Conservation (phyloP, 164 flowering plant species). For the Nelumbo lutea region DNA sequence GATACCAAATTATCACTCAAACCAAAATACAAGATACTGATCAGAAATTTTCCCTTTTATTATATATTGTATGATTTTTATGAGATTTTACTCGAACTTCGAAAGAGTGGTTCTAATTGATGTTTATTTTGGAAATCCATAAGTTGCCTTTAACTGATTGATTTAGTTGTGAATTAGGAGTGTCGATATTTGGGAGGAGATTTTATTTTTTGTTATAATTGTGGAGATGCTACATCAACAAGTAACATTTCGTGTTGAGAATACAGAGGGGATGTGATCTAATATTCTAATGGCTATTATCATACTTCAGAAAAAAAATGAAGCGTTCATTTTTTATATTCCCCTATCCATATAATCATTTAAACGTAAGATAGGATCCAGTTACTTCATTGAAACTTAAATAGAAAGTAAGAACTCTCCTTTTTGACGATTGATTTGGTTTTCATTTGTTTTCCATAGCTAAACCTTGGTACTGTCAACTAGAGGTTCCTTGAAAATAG, state of each 20-base stretch:
- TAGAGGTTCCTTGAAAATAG: neutral
- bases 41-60: too few relatives aligned
- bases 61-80: neutral
- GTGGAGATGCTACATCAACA: constrained; percentile 3
- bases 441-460: too few relatives aligned
- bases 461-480: too few relatives aligned
- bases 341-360: too few relatives aligned
- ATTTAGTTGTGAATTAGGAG: constrained; percentile 1
- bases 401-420: too few relatives aligned
- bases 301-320: too few relatives aligned
- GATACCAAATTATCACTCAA: too few relatives aligned
- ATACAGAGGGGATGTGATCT: neutral
- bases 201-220: neutral
- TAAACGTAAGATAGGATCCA: too few relatives aligned
- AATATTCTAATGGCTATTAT: neutral
- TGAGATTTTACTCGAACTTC: neutral
- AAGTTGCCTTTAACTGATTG: neutral
- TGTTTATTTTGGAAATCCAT: neutral
- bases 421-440: too few relatives aligned
- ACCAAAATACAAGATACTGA: too few relatives aligned
- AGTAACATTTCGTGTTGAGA: neutral
- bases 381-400: too few relatives aligned
- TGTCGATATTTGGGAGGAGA: neutral
- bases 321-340: too few relatives aligned
- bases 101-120: neutral